Percentiles rank a stretch among this genome's conserved stretches.
These are phyloP conservation scores for Globisporangium parvum DNA, from an alignment of 352 stramenopile species.

Conservation along the genomic window DNA sequence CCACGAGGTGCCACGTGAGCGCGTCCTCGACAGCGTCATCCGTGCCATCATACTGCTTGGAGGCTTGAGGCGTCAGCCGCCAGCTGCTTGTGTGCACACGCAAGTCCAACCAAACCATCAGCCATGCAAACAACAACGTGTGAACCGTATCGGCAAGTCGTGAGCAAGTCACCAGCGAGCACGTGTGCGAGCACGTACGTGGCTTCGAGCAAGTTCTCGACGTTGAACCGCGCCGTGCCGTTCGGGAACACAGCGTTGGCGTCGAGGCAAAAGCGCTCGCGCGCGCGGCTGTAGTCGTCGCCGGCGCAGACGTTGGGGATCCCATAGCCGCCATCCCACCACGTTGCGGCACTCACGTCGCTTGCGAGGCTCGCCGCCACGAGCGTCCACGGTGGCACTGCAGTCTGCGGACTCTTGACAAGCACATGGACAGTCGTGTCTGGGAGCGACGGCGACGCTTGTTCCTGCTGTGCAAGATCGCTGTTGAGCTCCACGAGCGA, in stretches of 20 bases:
- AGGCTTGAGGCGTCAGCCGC: neutral
- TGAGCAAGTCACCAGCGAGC: too few species aligned
- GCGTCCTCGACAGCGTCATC: slow-evolving; percentile 16
- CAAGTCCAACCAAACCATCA: neutral
- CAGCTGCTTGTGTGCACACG: slow-evolving; percentile 11
- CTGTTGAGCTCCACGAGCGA: slow-evolving; percentile 7
- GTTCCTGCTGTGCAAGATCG: neutral
- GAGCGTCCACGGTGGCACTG: slow-evolving; percentile 64
- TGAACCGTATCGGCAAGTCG: neutral
- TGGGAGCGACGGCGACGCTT: neutral
- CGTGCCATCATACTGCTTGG: slow-evolving; percentile 19
- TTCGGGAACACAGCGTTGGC: slow-evolving; percentile 25
- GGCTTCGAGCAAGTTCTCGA: slow-evolving; percentile 74
- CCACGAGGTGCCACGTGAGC: slow-evolving; percentile 61
- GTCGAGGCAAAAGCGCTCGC: slow-evolving; percentile 55
- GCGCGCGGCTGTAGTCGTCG: slow-evolving; percentile 38
- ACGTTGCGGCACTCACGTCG: slow-evolving; percentile 73
- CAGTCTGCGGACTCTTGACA: slow-evolving; percentile 48
- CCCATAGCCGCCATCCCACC: slow-evolving; percentile 69
- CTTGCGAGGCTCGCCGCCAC: slow-evolving; percentile 41
- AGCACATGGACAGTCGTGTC: slow-evolving; percentile 26
- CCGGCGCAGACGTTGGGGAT: slow-evolving; percentile 72
- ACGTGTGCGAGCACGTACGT: slow-evolving; percentile 16
- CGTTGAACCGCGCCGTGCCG: slow-evolving; percentile 57
- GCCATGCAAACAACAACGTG: neutral